phyloP scores from a whole-genome alignment of 108 stramenopile genomes.

The Nitzschia palea region DNA sequence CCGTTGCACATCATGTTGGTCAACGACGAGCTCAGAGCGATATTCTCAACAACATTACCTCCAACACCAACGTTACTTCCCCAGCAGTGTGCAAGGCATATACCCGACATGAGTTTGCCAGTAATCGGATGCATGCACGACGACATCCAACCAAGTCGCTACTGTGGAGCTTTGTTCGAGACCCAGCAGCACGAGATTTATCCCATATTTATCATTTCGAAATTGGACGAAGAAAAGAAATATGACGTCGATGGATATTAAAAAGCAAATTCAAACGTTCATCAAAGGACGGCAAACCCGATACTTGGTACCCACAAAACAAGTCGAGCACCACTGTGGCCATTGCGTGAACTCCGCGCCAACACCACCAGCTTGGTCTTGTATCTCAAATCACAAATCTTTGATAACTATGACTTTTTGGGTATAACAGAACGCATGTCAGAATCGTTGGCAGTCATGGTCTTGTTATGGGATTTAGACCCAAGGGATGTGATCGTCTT shows the following conservation, averaged over 20 bases:
- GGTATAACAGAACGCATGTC: constrained; percentile 27
- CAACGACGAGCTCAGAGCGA: background rate
- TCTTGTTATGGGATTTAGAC: constrained; percentile 26
- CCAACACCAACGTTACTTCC: background rate
- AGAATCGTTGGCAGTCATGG: constrained; percentile 25
- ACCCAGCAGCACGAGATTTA: constrained; percentile 27
- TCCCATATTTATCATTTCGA: constrained; percentile 23
- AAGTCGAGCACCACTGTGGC: constrained; percentile 7
- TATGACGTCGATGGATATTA: background rate
- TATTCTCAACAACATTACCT: background rate
- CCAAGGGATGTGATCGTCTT: constrained; percentile 15
- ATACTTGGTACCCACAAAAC: constrained; percentile 6
- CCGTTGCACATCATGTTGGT: constrained; percentile 26
- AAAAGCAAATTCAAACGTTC: constrained; percentile 2
- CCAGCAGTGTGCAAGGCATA: background rate
- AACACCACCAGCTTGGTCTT: background rate
- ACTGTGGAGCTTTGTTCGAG: constrained; percentile 31
- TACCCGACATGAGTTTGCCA: constrained; percentile 17
- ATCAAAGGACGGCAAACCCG: constrained; percentile 20
- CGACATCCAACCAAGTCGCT: constrained; percentile 5
- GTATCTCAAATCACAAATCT: constrained; percentile 3
- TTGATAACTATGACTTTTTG: constrained; percentile 31
- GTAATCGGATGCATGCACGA: constrained; percentile 13
- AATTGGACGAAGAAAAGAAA: constrained; percentile 13
- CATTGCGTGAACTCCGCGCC: constrained; percentile 5